Evolutionary conservation across 2,329 filamentous ascomycete genomes (phyloP).

Genomic region (Ascochyta koolunga): DNA sequence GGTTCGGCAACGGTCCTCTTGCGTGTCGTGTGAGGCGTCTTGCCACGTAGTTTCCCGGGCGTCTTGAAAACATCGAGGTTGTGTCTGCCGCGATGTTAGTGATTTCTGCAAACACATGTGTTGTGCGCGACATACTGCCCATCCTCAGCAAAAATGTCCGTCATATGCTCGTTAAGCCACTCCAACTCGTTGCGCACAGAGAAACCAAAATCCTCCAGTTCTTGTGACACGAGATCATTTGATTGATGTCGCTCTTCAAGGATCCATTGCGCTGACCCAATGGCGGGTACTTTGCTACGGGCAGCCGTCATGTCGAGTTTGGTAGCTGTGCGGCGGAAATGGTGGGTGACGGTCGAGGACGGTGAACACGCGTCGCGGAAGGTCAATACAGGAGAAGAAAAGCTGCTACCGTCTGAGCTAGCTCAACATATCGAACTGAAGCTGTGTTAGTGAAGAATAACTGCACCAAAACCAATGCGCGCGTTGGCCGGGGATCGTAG

Average conservation of each 20-base stretch:
- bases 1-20: slow-evolving; percentile 62
- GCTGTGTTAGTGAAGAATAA: slow-evolving; percentile 16
- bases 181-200: slow-evolving; percentile 92
- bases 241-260: slow-evolving; percentile 81
- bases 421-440: slow-evolving; percentile 27
- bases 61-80: slow-evolving; percentile 97
- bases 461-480: slow-evolving; percentile 18
- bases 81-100: slow-evolving; percentile 64
- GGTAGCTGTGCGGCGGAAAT: slow-evolving; percentile 6
- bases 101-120: slow-evolving; percentile 3
- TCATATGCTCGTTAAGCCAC: slow-evolving; percentile 99
- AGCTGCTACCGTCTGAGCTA: slow-evolving; percentile 15
- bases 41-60: slow-evolving; percentile 80
- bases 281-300: slow-evolving; percentile 55
- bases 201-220: slow-evolving; percentile 91
- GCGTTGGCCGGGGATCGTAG: slow-evolving; percentile 21
- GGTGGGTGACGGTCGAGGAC: slow-evolving; percentile 4
- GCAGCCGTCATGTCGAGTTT: slow-evolving; percentile 38
- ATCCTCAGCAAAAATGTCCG: slow-evolving; percentile 85
- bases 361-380: slow-evolving; percentile 33
- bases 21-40: slow-evolving; percentile 75
- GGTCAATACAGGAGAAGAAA: slow-evolving; percentile 20
- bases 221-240: slow-evolving; percentile 74
- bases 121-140: slow-evolving; percentile 70
- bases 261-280: slow-evolving; percentile 87